Conservation (phyloP, 805 yeast genomes). For the Yarrowia phangngaensis region DNA sequence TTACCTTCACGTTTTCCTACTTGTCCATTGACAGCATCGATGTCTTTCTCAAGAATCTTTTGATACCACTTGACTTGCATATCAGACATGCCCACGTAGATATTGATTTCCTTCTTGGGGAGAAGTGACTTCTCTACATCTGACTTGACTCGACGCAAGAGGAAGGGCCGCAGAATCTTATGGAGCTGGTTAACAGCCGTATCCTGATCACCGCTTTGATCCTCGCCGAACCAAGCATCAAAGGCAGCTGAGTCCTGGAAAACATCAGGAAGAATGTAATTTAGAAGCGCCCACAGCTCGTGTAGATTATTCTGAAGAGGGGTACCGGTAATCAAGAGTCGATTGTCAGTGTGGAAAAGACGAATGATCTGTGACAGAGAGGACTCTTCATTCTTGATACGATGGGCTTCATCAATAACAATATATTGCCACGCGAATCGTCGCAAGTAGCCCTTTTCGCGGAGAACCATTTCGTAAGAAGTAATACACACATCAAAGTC, state of each 20-base stretch:
- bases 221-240: constrained; percentile 80
- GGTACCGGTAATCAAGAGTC: constrained; percentile 90
- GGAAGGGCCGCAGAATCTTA: constrained; percentile 78
- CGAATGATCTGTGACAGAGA: constrained; percentile 88
- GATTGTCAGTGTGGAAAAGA: constrained; percentile 74
- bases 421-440: constrained; percentile 90
- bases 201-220: constrained; percentile 46
- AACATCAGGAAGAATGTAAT: constrained; percentile 88
- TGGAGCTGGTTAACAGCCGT: constrained; percentile 82
- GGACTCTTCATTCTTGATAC: constrained; percentile 92
- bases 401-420: constrained; percentile 92
- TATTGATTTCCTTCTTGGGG: constrained; percentile 84
- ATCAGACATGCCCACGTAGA: constrained; percentile 93
- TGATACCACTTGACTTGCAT: constrained; percentile 94
- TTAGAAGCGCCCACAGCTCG: constrained; percentile 92
- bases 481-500: constrained; percentile 87
- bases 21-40: constrained; percentile 93
- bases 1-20: constrained; percentile 82
- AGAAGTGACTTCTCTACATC: constrained; percentile 89
- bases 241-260: constrained; percentile 88
- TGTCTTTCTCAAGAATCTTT: constrained; percentile 79
- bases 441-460: constrained; percentile 76
- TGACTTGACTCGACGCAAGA: constrained; percentile 81
- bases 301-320: constrained; percentile 93
- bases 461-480: constrained; percentile 86